phyloP scores from a whole-genome alignment of 2,329 filamentous ascomycete species.

The Neofusicoccum sp. region DNA sequence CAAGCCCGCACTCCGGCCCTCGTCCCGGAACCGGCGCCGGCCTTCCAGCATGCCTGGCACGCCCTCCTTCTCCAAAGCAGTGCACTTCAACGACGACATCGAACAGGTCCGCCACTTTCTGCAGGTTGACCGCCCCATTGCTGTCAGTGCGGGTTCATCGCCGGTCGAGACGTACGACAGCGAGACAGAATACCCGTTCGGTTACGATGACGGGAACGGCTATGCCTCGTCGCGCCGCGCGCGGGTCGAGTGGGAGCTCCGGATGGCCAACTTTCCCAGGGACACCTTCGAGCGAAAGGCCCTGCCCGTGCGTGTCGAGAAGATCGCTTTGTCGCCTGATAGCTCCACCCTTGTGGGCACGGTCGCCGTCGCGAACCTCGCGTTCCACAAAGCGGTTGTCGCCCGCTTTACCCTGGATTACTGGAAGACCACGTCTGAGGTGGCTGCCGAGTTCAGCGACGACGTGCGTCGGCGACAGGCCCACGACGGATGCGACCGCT shows the following conservation, averaged over 20 bases:
- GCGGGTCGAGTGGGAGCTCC: conserved; percentile 80
- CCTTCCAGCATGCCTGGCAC: conserved; percentile 98
- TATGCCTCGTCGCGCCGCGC: conserved; percentile 40
- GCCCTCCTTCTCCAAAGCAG: conserved; percentile 90
- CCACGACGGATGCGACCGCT: conserved; percentile 74
- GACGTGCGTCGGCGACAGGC: conserved; percentile 68
- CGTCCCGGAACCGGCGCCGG: conserved; percentile 65
- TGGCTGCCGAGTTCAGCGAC: conserved; percentile 81
- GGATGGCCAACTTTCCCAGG: conserved; percentile 76
- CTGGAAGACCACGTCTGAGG: conserved; percentile 98
- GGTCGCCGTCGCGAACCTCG: conserved; percentile 80
- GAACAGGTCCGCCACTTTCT: conserved; percentile 96
- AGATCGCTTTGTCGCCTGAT: conserved; percentile 81
- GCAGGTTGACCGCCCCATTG: conserved; percentile 89
- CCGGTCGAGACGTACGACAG: conserved; percentile 85
- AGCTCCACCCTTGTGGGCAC: conserved; percentile 83
- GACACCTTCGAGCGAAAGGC: conserved; percentile 62
- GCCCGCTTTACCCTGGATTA: conserved; percentile 95
- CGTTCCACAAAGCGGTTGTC: conserved; percentile 85
- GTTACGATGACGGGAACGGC: conserved; percentile 43
- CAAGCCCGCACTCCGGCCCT: conserved; percentile 79
- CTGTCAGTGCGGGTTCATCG: conserved; percentile 90
- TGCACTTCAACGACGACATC: conserved; percentile 97
- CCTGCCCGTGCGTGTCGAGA: conserved; percentile 75
- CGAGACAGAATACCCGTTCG: conserved; percentile 87